Percentiles rank a stretch among this genome's conserved stretches.
Evolutionary conservation across 2,329 filamentous ascomycete species (phyloP).

Genomic region (Plectosphaerella sp.): DNA sequence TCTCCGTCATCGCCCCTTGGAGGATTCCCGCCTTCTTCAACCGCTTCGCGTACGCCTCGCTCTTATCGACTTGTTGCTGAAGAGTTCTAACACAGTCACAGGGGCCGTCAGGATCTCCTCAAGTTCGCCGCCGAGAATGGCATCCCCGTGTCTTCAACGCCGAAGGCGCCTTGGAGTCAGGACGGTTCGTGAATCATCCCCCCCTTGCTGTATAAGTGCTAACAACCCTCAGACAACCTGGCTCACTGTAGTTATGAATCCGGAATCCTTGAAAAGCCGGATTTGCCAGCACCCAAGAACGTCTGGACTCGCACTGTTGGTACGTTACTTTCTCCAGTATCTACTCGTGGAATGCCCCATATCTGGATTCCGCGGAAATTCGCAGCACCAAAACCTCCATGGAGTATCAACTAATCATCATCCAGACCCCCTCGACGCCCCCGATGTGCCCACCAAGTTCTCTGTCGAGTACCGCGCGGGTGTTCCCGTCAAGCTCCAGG

Average conservation of each 20-base stretch:
- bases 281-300: conserved; percentile 57
- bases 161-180: conserved; percentile 48
- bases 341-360: no score
- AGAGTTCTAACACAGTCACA: conserved; percentile 11
- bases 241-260: conserved; percentile 74
- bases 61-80: no score
- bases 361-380: no score
- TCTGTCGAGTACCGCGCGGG: conserved; percentile 64
- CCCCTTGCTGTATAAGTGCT: no score
- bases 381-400: no score
- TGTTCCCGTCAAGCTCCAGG: conserved; percentile 56
- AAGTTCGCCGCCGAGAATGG: conserved; percentile 63
- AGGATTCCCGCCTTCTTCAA: conserved; percentile 65
- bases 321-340: no score
- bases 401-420: not conserved
- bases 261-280: conserved; percentile 59
- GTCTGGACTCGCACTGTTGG: conserved; percentile 61
- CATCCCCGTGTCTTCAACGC: conserved; percentile 57
- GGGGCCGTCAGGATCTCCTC: conserved; percentile 66
- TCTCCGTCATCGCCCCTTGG: conserved; percentile 66
- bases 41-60: conserved; percentile 40
- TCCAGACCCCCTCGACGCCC: conserved; percentile 50
- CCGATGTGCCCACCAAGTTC: conserved; percentile 60
- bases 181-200: conserved; percentile 38
- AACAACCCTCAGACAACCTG: conserved; percentile 52